Percentiles rank a stretch among this genome's conserved stretches.
phyloP scores from a whole-genome alignment of 495 filamentous ascomycete genomes.

The Aspergillus heteromorphus region DNA sequence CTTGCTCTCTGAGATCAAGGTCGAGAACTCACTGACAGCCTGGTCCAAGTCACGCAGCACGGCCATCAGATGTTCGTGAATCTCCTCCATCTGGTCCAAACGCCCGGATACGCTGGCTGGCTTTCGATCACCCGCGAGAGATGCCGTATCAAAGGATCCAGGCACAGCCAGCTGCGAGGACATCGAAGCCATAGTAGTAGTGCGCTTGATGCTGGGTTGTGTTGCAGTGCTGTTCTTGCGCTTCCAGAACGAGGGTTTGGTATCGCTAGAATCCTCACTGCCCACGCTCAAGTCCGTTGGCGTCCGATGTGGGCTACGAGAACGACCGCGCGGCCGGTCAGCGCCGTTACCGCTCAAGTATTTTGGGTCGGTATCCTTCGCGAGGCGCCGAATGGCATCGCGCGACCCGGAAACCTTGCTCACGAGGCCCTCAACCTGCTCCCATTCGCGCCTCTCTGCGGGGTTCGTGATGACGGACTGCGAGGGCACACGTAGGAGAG shows the following conservation, averaged over 20 bases:
- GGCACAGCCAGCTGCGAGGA: slow-evolving; percentile 56
- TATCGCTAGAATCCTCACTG: slow-evolving; percentile 21
- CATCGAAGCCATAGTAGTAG: slow-evolving; percentile 36
- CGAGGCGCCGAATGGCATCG: slow-evolving; percentile 79
- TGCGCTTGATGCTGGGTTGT: slow-evolving; percentile 17
- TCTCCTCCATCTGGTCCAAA: slow-evolving; percentile 50
- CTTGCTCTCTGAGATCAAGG: slow-evolving; percentile 70
- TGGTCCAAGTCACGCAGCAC: slow-evolving; percentile 76
- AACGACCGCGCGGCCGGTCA: slow-evolving; percentile 30
- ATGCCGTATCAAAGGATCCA: slow-evolving; percentile 12
- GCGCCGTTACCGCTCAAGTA: slow-evolving; percentile 29
- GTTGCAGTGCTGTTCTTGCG: slow-evolving; percentile 61
- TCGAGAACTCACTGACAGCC: slow-evolving; percentile 75
- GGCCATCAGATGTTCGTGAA: slow-evolving; percentile 74
- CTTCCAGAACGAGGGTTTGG: slow-evolving; percentile 75
- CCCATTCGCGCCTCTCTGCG: slow-evolving; percentile 78
- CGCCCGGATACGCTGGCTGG: slow-evolving; percentile 33
- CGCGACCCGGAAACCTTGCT: slow-evolving; percentile 78
- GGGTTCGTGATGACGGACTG: slow-evolving; percentile 24
- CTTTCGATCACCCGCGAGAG: slow-evolving; percentile 36
- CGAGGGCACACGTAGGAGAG: slow-evolving; percentile 26
- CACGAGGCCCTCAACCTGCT: slow-evolving; percentile 73
- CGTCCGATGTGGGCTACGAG: slow-evolving; percentile 32
- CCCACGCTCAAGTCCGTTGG: slow-evolving; percentile 8
- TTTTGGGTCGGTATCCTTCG: slow-evolving; percentile 73